These are phyloP conservation scores for Penicillium capsulatum DNA, from an alignment of 2,329 filamentous ascomycete genomes.

Conservation along the genomic window DNA sequence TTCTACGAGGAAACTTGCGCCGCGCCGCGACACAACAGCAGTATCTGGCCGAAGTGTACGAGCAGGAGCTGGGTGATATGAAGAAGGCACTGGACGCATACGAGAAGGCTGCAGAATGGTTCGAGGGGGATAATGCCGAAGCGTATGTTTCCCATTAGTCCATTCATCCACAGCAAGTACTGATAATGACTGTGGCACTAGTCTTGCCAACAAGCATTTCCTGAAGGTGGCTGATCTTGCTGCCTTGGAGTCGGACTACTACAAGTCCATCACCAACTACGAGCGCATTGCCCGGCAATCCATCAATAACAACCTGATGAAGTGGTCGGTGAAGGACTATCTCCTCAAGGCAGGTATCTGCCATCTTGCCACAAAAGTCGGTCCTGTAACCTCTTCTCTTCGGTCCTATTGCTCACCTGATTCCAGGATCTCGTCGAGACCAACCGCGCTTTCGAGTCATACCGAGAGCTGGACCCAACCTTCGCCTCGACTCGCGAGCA, in stretches of 20 bases:
- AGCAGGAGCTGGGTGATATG: slow-evolving; percentile 72
- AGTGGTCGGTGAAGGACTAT: slow-evolving; percentile 92
- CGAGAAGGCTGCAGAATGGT: slow-evolving; percentile 82
- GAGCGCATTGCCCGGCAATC: slow-evolving; percentile 76
- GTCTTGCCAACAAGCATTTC: slow-evolving; percentile 87
- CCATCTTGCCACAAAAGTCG: slow-evolving; percentile 63
- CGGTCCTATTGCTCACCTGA: slow-evolving; percentile 2
- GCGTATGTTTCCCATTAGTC: slow-evolving; percentile 53
- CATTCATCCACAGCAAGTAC: not conserved
- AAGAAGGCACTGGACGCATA: slow-evolving; percentile 78
- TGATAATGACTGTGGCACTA: slow-evolving; percentile 33
- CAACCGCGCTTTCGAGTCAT: slow-evolving; percentile 75
- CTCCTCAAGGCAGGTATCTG: slow-evolving; percentile 92
- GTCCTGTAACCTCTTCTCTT: slow-evolving; percentile 1
- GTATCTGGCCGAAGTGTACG: slow-evolving; percentile 78
- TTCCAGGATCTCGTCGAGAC: slow-evolving; percentile 67
- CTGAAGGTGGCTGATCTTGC: slow-evolving; percentile 87
- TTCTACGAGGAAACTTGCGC: slow-evolving; percentile 82
- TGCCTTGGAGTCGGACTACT: slow-evolving; percentile 77
- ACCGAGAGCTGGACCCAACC: slow-evolving; percentile 71
- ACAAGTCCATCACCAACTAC: slow-evolving; percentile 74
- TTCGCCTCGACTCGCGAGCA: slow-evolving; percentile 77
- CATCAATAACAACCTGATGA: slow-evolving; percentile 87
- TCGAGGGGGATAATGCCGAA: slow-evolving; percentile 77
- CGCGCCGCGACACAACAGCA: slow-evolving; percentile 89